Evolutionary conservation across 495 filamentous ascomycete genomes (phyloP).

Genomic region (Penicillium diatomitis): DNA sequence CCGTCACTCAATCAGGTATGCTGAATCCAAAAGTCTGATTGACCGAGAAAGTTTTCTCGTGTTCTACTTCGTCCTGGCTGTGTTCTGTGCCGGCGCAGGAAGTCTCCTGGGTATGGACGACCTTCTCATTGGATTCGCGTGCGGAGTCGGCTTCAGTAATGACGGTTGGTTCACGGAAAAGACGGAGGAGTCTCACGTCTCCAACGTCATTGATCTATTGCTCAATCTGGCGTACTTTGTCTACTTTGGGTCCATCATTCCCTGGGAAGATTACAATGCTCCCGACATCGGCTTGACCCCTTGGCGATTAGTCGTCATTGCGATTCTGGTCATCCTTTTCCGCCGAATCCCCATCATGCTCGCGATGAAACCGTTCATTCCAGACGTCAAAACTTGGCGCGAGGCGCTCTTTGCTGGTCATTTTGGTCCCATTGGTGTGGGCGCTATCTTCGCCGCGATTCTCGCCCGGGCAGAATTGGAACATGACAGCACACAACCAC

Average conservation of each 20-base stretch:
- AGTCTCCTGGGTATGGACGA: constrained; percentile 91
- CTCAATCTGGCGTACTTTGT: constrained; percentile 98
- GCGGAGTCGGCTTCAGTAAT: constrained; percentile 95
- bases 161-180: constrained; percentile 99
- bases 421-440: constrained; percentile 96
- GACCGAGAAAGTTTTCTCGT: constrained; percentile 96
- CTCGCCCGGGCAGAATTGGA: constrained; percentile 85
- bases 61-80: constrained; percentile 94
- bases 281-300: constrained; percentile 60
- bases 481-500: constrained; percentile 58
- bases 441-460: constrained; percentile 92
- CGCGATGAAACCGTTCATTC: constrained; percentile 82
- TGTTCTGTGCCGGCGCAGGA: constrained; percentile 94
- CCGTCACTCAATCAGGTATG: constrained; percentile 81
- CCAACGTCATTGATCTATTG: constrained; percentile 96
- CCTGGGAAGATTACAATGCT: constrained; percentile 81
- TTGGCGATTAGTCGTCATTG: constrained; percentile 85
- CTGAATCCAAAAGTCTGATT: constrained; percentile 77
- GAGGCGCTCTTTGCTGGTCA: constrained; percentile 97
- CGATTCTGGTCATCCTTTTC: constrained; percentile 88
- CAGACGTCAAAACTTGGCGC: constrained; percentile 96
- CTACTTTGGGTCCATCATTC: constrained; percentile 93
- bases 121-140: constrained; percentile 90
- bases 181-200: constrained; percentile 97
- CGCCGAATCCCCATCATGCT: constrained; percentile 96